Conservation (phyloP, 1,284 basidiomycete genomes). For the Xerocomus nothofagi region DNA sequence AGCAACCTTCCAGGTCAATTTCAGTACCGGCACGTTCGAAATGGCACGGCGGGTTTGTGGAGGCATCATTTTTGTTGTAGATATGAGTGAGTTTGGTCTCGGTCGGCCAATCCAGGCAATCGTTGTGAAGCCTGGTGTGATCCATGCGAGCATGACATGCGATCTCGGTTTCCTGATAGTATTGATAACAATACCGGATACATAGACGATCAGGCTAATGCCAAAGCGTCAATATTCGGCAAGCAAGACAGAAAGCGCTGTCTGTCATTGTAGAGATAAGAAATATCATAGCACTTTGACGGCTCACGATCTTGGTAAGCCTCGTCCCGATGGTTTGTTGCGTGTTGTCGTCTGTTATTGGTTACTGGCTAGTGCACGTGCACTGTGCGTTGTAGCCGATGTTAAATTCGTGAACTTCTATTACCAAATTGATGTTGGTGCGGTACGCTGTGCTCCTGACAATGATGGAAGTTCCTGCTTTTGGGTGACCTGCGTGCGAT, state of each 20-base stretch:
- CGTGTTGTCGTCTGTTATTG: not conserved
- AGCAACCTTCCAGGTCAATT: not conserved
- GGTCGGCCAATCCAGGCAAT: not conserved
- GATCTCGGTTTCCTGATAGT: not conserved
- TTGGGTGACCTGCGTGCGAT: too few species aligned
- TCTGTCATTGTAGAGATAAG: not conserved
- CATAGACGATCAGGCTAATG: not conserved
- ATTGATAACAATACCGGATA: not conserved
- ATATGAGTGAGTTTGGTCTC: not conserved
- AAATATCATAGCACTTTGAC: too few species aligned
- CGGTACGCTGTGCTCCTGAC: too few species aligned
- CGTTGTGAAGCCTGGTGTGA: not conserved
- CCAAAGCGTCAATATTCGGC: not conserved
- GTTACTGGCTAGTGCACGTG: not conserved
- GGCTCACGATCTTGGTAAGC: too few species aligned
- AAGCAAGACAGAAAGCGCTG: not conserved
- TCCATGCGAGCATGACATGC: not conserved
- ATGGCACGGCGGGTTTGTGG: too few species aligned
- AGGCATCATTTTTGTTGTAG: not conserved
- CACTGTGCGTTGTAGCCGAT: not conserved
- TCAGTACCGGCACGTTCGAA: not conserved
- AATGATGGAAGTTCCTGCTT: too few species aligned
- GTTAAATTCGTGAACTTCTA: constrained; percentile 3
- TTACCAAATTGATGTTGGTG: constrained; percentile 1
- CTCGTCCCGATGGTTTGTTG: not conserved